Conservation (phyloP, 306 rosid genomes). For the Castanea sativa region DNA sequence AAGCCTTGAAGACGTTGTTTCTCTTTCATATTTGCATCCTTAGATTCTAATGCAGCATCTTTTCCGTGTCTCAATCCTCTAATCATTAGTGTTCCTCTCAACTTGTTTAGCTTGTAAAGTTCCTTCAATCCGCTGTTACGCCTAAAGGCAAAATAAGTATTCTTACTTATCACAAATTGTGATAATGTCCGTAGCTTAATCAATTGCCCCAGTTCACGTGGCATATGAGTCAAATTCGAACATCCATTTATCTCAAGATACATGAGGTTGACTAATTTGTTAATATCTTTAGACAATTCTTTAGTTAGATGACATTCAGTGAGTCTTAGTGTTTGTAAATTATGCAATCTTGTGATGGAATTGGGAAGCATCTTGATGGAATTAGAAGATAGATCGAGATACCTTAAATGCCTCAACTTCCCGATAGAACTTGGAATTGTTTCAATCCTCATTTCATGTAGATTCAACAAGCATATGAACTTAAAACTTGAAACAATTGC, state of each 20-base stretch:
- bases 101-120: no score
- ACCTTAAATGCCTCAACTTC: slow-evolving; percentile 1
- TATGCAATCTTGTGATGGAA: background rate
- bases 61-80: no score
- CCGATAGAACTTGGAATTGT: background rate
- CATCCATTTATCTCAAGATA: background rate
- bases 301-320: background rate
- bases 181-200: no score
- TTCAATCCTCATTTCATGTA: background rate
- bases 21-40: no score
- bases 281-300: slow-evolving; percentile 8
- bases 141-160: no score
- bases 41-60: no score
- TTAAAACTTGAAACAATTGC: background rate
- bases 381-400: background rate
- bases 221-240: no score
- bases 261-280: background rate
- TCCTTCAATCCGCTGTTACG: no score
- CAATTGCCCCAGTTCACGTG: no score
- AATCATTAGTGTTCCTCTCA: no score
- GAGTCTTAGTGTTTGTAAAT: background rate
- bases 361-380: background rate
- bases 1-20: no score
- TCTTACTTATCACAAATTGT: no score
- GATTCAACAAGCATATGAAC: background rate